Evolutionary conservation across 1,139 yeast genomes (phyloP).

Genomic region (Yamadazyma membranifaciens): DNA sequence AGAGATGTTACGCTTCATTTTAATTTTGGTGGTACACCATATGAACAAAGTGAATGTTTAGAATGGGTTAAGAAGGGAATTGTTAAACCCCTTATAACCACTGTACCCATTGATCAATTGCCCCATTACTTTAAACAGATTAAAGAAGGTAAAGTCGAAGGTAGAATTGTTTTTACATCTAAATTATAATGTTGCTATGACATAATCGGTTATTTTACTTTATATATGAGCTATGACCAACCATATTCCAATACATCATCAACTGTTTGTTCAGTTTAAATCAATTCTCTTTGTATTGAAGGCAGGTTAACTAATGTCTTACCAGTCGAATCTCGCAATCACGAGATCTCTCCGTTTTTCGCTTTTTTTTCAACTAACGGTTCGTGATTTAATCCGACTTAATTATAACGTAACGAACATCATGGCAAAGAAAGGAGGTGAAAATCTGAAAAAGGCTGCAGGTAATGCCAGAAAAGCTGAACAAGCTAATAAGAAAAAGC

Average conservation of each 20-base stretch:
- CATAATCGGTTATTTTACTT: too few species aligned
- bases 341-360: conserved; percentile 1
- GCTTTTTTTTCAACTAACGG: not conserved
- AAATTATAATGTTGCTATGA: conserved; percentile 3
- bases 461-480: conserved; percentile 75
- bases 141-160: conserved; percentile 38
- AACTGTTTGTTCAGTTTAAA: too few species aligned
- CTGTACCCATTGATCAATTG: conserved; percentile 33
- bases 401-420: conserved; percentile 5
- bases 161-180: conserved; percentile 40
- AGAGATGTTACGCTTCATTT: conserved; percentile 42
- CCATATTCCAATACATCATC: too few species aligned
- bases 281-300: too few species aligned
- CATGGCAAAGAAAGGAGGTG: conserved; percentile 65
- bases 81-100: conserved; percentile 36
- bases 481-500: conserved; percentile 58
- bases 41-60: conserved; percentile 45
- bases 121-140: conserved; percentile 36
- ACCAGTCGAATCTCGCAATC: conserved; percentile 2
- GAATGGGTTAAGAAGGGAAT: conserved; percentile 42
- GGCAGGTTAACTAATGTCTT: too few species aligned
- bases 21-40: conserved; percentile 47
- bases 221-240: too few species aligned
- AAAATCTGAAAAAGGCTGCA: conserved; percentile 62
- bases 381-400: not conserved